Percentiles rank a stretch among this genome's conserved stretches.
phyloP scores from a whole-genome alignment of 1,284 basidiomycete genomes.

The Microbotryum saponariae region DNA sequence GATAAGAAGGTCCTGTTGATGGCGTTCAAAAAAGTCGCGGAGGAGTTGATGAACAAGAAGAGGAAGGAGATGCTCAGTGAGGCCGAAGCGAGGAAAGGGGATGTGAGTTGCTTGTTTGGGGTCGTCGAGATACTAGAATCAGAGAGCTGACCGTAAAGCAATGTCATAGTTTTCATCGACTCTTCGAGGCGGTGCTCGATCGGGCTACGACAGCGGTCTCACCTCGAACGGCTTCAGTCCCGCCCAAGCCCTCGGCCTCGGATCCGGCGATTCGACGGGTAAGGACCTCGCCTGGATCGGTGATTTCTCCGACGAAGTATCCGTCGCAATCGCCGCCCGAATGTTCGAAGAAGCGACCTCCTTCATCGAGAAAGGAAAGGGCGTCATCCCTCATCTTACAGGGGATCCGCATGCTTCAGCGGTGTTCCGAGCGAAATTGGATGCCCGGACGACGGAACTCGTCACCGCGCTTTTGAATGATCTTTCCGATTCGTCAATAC shows the following conservation, averaged over 20 bases:
- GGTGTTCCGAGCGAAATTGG: constrained; percentile 50
- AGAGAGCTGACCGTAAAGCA: too few species aligned
- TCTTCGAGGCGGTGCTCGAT: constrained; percentile 11
- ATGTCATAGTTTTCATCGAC: neutral
- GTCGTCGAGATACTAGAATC: too few species aligned
- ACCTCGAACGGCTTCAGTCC: constrained; percentile 29
- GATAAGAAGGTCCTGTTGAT: constrained; percentile 81
- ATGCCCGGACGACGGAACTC: constrained; percentile 60
- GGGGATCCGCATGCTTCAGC: constrained; percentile 43
- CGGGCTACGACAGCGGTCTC: constrained; percentile 23
- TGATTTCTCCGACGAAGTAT: constrained; percentile 83
- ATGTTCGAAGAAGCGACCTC: constrained; percentile 79
- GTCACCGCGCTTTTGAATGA: constrained; percentile 64
- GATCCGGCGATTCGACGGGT: constrained; percentile 46
- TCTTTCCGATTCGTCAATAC: constrained; percentile 64
- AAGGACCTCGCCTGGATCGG: constrained; percentile 74
- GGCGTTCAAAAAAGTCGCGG: constrained; percentile 83
- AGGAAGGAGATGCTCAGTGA: constrained; percentile 63
- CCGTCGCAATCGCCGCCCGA: constrained; percentile 80
- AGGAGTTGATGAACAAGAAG: constrained; percentile 77
- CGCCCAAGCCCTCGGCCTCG: constrained; percentile 26
- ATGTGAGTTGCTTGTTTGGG: constrained; percentile 11
- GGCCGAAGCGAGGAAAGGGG: constrained; percentile 33
- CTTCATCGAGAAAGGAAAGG: constrained; percentile 60
- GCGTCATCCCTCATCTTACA: constrained; percentile 27